Base-by-base conservation (phyloP, 1,284 basidiomycete genomes). In the Acaromyces ingoldii region DNA sequence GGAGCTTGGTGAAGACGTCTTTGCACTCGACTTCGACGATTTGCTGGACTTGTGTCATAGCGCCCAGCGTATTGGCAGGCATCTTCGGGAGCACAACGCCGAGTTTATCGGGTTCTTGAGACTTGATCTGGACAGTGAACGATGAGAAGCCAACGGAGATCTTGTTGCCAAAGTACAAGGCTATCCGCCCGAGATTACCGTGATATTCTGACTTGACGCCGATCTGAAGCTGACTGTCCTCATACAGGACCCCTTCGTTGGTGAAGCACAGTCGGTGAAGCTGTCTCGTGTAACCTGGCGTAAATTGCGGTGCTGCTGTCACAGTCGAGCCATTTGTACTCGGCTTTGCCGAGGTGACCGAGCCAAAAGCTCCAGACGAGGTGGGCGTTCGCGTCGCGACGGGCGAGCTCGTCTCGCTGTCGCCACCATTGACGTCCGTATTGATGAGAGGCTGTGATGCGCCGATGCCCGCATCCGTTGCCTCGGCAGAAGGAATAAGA, bases 131-230 rank as follows among this genome's bases (percentile, higher is more conserved):
- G 3, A 90, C 86, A 1, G 89, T 91, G 77, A 98, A 89, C 10
- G 90, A 89, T 7, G 86, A 87, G 66, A 98, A 83, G 19, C 89
- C 83, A 3, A 85, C 84, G 13, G 86, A 82, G 47, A 93, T 81
- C 77, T 98, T 98, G 82, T 98, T 98, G 63, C 93, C 92, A 65
- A 98, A 84, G 78, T 93, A 98, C 26, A 98, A 80, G 19, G 91
- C 89, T 38, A 98, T 76, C 62, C 93, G 88, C 13, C 93, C 93
- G 31, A 90, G 82, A 65, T 91, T 85, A 11, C 87, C 88, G 75
- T 96, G 92, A 75, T 89, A 98, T 69, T 92, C 86, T 41, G 91
- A 90, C 78, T 98, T 98, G 79, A 98, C 78, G 25, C 93, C 95
- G 58, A 98, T 85, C 75, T 97, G 93, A 30, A 98, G 82, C 76